Conservation (phyloP, 345 rosid genomes). For the Linum trigynum region DNA sequence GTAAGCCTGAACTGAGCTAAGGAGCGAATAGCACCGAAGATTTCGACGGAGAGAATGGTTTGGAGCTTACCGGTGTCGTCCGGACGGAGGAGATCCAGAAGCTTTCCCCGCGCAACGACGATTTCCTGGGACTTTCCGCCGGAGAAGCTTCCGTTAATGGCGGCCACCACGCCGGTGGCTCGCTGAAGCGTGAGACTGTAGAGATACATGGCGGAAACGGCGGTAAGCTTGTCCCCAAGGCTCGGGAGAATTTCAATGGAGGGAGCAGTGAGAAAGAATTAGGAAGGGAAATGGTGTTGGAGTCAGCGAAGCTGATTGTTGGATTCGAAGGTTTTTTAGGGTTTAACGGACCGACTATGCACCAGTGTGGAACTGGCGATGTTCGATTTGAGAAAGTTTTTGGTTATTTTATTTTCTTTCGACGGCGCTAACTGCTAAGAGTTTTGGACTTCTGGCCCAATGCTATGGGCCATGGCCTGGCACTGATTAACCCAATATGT, state of each 20-base stretch:
- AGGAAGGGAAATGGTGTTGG: neutral
- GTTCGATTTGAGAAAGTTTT: too few relatives aligned
- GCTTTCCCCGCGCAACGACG: conserved; percentile 90
- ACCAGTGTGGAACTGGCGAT: too few relatives aligned
- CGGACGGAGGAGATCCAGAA: conserved; percentile 88
- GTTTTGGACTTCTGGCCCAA: too few relatives aligned
- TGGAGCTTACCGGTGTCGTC: conserved; percentile 89
- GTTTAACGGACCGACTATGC: neutral
- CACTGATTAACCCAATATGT: too few relatives aligned
- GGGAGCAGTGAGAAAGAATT: neutral
- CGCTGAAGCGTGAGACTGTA: conserved; percentile 90
- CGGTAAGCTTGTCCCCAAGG: neutral
- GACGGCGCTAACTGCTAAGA: too few relatives aligned
- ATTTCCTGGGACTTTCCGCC: conserved; percentile 87
- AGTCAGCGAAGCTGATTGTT: neutral
- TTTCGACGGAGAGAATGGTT: conserved; percentile 75
- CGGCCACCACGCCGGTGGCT: conserved; percentile 75
- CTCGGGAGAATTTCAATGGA: neutral
- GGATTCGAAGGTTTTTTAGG: neutral
- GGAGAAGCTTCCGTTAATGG: conserved; percentile 93
- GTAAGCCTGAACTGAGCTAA: conserved; percentile 87
- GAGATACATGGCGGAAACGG: conserved; percentile 50
- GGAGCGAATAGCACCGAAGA: conserved; percentile 85
- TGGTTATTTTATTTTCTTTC: too few relatives aligned
- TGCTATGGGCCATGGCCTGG: too few relatives aligned